Percentiles rank a stretch among this genome's conserved stretches.
These are phyloP conservation scores for Skeletonema menzelii DNA, from an alignment of 108 stramenopile species.

Conservation along the genomic window DNA sequence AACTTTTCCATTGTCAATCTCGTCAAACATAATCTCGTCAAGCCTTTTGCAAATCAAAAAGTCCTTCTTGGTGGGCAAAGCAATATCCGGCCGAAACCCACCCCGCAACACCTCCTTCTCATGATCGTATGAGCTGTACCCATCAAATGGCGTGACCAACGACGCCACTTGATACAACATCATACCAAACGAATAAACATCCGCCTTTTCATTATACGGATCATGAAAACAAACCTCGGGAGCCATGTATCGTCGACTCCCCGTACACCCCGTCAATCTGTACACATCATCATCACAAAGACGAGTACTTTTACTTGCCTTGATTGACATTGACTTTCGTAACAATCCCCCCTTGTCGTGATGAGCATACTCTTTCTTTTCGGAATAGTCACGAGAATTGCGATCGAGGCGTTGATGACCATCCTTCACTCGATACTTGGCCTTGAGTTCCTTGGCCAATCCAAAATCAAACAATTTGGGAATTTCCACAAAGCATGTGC, in stretches of 20 bases:
- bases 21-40: not conserved
- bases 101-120: constrained; percentile 9
- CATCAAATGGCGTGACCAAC: constrained; percentile 24
- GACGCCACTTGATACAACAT: constrained; percentile 45
- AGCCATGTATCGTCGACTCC: constrained; percentile 52
- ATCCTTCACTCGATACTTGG: constrained; percentile 39
- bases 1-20: not conserved
- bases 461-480: constrained; percentile 48
- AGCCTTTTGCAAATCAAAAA: not conserved
- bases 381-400: not conserved
- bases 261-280: constrained; percentile 51
- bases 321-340: not conserved
- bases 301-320: not conserved
- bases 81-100: not conserved
- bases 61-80: constrained; percentile 1
- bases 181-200: constrained; percentile 61
- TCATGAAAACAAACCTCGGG: constrained; percentile 54
- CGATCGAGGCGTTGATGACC: not conserved
- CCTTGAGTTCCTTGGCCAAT: constrained; percentile 47
- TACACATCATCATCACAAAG: constrained; percentile 16
- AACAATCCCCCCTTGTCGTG: not conserved
- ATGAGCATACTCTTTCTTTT: not conserved
- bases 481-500: not conserved
- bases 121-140: constrained; percentile 2
- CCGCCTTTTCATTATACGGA: constrained; percentile 47